Evolutionary conservation across 2,329 filamentous ascomycete species (phyloP), one percentile per base, ranked within the genome.

Genomic region (Pyrenophora graminea): DNA sequence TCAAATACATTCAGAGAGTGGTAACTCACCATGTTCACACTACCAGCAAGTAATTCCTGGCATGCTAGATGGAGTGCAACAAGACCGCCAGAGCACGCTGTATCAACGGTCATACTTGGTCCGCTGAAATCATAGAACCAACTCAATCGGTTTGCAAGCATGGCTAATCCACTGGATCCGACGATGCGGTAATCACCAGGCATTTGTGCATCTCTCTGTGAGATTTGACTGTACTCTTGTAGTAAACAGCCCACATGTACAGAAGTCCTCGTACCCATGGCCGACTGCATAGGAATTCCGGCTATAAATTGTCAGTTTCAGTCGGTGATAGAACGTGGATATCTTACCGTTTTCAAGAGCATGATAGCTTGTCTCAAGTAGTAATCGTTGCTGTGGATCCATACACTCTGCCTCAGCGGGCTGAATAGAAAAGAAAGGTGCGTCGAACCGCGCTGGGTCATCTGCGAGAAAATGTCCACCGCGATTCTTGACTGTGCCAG

Each of bases 331-430:
- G 6, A 1, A 21, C 19, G 9, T 10, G 19, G 3, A 7, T 7
- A 32, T 21, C 39, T 17, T 41, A 53, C 60, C 61, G 45, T 66
- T 67, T 27, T 71, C 68, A 13, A 71, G 36, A 9, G 66, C 67
- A 31, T 65, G 60, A 32, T 67, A 70, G 10, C 54, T 53, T 4
- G 55, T 59, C 41, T 71, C 68, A 3, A 71, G 53, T 10, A 69
- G 39, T 1, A 54, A 39, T 1, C 67, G 58, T 3, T 66, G 62
- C 27, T 64, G 58, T 1, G 68, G 68, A 40, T 71, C 67, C 51
- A 69, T 59, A 10, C 45, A 47, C 3, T 48, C 51, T 3, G 64
- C 64, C 34, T 68, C 63, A 2, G 47, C 40, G 1, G 57, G 50
- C 8, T 51, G 39, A 6, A 68, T 55, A 1, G 46, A 53, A 23